Evolutionary conservation across 1,284 basidiomycete species (phyloP).

Genomic region (Apiotrichum mycotoxinovorans): DNA sequence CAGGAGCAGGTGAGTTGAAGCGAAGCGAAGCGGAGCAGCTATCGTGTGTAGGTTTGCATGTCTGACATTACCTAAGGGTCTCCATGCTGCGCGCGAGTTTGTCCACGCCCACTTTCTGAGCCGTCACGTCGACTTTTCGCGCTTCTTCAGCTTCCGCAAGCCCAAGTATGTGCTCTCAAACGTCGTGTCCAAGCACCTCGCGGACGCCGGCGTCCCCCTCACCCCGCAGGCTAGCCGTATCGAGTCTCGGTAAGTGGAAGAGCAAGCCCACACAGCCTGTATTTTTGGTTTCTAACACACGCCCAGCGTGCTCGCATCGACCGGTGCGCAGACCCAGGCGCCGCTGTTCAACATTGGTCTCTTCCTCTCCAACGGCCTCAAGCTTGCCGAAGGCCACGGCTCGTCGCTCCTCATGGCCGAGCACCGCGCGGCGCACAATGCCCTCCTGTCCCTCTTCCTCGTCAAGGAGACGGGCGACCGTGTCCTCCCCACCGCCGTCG

Average conservation of each 20-base stretch:
- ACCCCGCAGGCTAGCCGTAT: conserved; percentile 55
- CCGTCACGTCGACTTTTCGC: conserved; percentile 72
- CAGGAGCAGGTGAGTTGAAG: conserved; percentile 52
- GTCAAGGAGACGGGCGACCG: conserved; percentile 16
- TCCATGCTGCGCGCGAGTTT: conserved; percentile 76
- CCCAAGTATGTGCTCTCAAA: conserved; percentile 75
- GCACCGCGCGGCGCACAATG: conserved; percentile 64
- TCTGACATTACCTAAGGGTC: conserved; percentile 57
- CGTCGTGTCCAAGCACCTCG: conserved; percentile 67
- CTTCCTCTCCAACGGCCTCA: conserved; percentile 72
- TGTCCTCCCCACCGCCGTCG: conserved; percentile 13
- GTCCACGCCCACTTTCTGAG: conserved; percentile 79
- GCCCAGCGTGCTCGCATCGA: conserved; percentile 78
- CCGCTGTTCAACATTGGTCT: conserved; percentile 92
- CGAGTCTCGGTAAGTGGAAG: conserved; percentile 57
- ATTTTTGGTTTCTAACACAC: conserved; percentile 1
- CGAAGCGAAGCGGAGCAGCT: too few species aligned
- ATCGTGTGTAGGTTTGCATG: not conserved
- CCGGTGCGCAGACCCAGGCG: conserved; percentile 80
- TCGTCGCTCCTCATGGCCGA: conserved; percentile 93
- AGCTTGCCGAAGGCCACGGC: conserved; percentile 94
- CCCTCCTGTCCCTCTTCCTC: conserved; percentile 41
- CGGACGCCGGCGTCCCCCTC: conserved; percentile 53
- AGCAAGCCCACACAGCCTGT: too few species aligned
- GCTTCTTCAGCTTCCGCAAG: conserved; percentile 84